These are phyloP conservation scores for Lupinus albus DNA, from an alignment of 306 rosid species.

Conservation along the genomic window DNA sequence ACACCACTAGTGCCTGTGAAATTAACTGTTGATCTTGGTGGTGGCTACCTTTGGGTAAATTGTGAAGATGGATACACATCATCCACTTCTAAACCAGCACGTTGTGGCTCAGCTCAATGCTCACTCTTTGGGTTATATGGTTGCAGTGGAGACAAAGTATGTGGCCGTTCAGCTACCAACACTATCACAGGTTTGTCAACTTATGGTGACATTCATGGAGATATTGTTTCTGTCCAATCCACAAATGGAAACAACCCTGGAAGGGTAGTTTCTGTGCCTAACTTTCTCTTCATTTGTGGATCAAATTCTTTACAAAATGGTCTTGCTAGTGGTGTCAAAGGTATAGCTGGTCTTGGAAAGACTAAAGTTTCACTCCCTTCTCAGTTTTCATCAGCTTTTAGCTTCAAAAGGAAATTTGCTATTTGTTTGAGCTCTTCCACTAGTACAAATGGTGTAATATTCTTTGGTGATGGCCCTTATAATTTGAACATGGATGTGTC, in stretches of 20 bases:
- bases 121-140: slow-evolving; percentile 25
- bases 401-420: slow-evolving; percentile 52
- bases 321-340: slow-evolving; percentile 54
- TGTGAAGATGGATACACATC: slow-evolving; percentile 52
- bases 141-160: slow-evolving; percentile 32
- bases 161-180: slow-evolving; percentile 44
- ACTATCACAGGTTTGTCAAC: slow-evolving; percentile 36
- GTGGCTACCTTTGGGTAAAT: slow-evolving; percentile 61
- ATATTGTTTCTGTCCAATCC: slow-evolving; percentile 50
- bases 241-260: slow-evolving; percentile 47
- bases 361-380: slow-evolving; percentile 49
- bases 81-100: slow-evolving; percentile 52
- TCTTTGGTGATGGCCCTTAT: slow-evolving; percentile 61
- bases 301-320: slow-evolving; percentile 39
- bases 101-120: slow-evolving; percentile 60
- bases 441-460: slow-evolving; percentile 42
- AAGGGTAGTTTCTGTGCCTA: slow-evolving; percentile 42
- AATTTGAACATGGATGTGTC: slow-evolving; percentile 44
- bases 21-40: slow-evolving; percentile 64
- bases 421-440: slow-evolving; percentile 54
- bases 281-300: slow-evolving; percentile 56
- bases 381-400: slow-evolving; percentile 51
- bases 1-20: slow-evolving; percentile 67
- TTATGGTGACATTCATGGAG: slow-evolving; percentile 44
- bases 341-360: slow-evolving; percentile 70